These are phyloP conservation scores for Acanthamoeba healyi DNA, from an alignment of 208 protist species.

Conservation along the genomic window DNA sequence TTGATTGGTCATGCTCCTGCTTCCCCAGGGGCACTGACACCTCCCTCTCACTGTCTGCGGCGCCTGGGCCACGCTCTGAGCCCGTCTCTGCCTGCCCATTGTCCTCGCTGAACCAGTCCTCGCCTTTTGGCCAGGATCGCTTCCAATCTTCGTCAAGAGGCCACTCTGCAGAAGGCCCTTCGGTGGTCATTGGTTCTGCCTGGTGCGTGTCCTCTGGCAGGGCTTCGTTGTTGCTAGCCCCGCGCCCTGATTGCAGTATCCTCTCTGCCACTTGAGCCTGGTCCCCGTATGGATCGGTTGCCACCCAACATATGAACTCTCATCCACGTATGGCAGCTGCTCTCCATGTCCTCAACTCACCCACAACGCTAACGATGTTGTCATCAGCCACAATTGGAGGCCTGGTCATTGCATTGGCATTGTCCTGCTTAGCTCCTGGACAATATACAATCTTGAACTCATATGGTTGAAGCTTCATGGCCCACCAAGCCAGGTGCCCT, in stretches of 20 bases:
- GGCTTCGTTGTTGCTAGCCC: no score
- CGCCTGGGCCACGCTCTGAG: no score
- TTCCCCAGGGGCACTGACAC: not conserved
- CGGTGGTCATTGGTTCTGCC: not conserved
- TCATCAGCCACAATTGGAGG: not conserved
- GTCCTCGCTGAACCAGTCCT: not conserved
- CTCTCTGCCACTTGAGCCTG: not conserved
- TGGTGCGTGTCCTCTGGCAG: not conserved
- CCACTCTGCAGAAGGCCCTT: not conserved
- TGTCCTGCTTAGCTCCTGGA: not conserved
- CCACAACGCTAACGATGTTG: not conserved
- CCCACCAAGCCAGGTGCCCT: not conserved
- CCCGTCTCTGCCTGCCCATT: not conserved
- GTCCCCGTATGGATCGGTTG: not conserved
- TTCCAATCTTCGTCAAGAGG: not conserved
- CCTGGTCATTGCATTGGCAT: not conserved
- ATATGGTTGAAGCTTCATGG: slow-evolving; percentile 5
- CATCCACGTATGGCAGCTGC: not conserved
- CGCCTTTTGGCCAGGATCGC: not conserved
- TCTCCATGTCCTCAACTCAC: not conserved
- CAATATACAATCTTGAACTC: slow-evolving; percentile 15
- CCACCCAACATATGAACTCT: not conserved
- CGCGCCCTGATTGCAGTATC: no score
- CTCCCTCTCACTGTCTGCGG: no score
- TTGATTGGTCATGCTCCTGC: not conserved